Base-by-base conservation (phyloP, 257 asterid genomes). In the Nemophila menziesii region DNA sequence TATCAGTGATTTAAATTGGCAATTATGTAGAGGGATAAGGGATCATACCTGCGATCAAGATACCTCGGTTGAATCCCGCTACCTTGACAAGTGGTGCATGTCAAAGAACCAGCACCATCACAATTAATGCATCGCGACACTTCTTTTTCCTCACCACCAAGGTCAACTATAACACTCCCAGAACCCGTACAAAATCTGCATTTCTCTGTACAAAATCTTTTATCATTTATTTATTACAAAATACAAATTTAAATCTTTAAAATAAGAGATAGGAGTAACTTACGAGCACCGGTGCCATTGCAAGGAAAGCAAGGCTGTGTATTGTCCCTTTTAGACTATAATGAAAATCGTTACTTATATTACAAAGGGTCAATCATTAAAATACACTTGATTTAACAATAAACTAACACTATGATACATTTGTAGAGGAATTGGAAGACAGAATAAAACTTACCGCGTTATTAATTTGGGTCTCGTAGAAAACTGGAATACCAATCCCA, bases 41-140 rank as follows among this genome's bases (percentile, higher is more conserved):
- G 13, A 24, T 3, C 33, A 44, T 57, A 84, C 98, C 98, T 84
- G 69, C 98, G 96, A 55, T 89, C 98, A 37, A 89, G 98, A 56
- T 89, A 89, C 7, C 98, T 80, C 24, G 98, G 98, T 60, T 89
- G 98, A 53, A 89, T 84, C 61, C 98, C 98, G 40, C 76, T 84
- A 51, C 98, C 98, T 70, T 89, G 98, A 70, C 98, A 89, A 9
- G 95, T 89, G 43, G 98, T 80, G 92, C 98, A 89, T 2, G 98
- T 80, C 66, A 84, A 68, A 15, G 93, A 68, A 55, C 97, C 95
- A 54, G 36, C 72, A 20, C 92, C 92, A 0, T 89, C 87, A 57
- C 98, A 89, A 17, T 89, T 89, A 51, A 84, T 84, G 80, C 98
- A 89, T 20, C 46, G 45, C 1, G 98, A 84, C 33, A 78, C 87